Conservation (phyloP, 2,329 filamentous ascomycete genomes). For the Fusarium sp. region DNA sequence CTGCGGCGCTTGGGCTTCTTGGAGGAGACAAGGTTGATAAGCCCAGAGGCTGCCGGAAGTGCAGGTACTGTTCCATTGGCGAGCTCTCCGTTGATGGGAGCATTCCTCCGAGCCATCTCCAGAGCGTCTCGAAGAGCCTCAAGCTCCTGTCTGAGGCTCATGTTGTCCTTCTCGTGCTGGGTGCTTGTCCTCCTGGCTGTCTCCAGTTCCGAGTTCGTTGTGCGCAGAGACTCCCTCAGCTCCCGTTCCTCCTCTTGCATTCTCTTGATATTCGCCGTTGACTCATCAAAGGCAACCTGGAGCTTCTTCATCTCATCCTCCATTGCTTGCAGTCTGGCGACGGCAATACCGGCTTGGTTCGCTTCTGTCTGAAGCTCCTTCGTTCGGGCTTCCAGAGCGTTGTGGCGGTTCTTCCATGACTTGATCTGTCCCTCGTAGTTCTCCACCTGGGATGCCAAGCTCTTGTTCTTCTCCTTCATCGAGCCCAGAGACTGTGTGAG, state of each 20-base stretch:
- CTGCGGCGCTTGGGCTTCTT: constrained; percentile 98
- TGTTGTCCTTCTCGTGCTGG: constrained; percentile 86
- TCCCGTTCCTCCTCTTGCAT: constrained; percentile 94
- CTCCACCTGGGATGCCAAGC: constrained; percentile 86
- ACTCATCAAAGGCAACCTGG: constrained; percentile 90
- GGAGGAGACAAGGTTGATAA: constrained; percentile 96
- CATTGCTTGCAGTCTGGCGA: constrained; percentile 89
- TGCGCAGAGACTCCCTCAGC: constrained; percentile 83
- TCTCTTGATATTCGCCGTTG: constrained; percentile 88
- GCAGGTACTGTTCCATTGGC: constrained; percentile 54
- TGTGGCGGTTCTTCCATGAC: constrained; percentile 94
- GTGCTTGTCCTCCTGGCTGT: constrained; percentile 79
- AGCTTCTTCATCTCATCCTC: constrained; percentile 96
- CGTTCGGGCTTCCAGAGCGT: constrained; percentile 86
- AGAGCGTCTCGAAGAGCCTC: constrained; percentile 92
- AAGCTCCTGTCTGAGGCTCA: constrained; percentile 86
- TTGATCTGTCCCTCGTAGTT: constrained; percentile 97
- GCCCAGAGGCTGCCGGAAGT: constrained; percentile 73
- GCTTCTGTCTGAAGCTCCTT: constrained; percentile 97
- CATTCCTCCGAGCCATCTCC: constrained; percentile 83
- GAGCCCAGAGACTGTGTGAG: constrained; percentile 93
- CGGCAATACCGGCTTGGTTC: constrained; percentile 96
- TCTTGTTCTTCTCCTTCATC: constrained; percentile 95
- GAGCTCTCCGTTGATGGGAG: constrained; percentile 76
- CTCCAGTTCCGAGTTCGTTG: constrained; percentile 85